Base-by-base conservation (phyloP, 2,329 filamentous ascomycete species). In the Knufia petricola region DNA sequence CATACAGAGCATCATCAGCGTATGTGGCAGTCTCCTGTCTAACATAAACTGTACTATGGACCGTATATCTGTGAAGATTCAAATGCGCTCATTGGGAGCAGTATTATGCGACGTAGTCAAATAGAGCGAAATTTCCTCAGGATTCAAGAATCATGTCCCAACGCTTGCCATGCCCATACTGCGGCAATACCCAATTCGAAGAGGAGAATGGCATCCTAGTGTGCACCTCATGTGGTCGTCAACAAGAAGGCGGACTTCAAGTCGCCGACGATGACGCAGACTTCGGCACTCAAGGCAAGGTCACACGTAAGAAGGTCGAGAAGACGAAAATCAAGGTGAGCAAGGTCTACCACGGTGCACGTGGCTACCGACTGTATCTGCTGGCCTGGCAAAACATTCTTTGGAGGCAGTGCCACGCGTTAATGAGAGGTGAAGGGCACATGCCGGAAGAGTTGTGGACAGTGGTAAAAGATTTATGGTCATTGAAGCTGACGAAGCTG, bases 311-410 rank as follows among this genome's bases (percentile, higher is more conserved):
- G 58, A 77, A 79, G 63, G 82, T 77, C 54, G 77, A 79, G 59
- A 54, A 59, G 46, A 64, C 67, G 20, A 70, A 71, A 46, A 70
- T 77, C 59, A 77, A 71, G 41, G 68, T 74, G 40, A 71, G 71
- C 28, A 69, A 66, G 74, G 74, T 66, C 50, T 72, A 73, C 58
- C 44, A 70, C 64, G 89, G 89, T 36, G 71, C 77, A 40, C 75
- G 79, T 46, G 90, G 84, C 12, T 79, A 81, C 55, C 79, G 84
- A 54, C 76, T 95, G 20, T 95, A 86, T 63, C 72, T 96, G 30
- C 84, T 94, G 62, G 84, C 80, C 54, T 77, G 94, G 51, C 90
- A 96, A 65, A 71, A 95, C 26, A 76, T 96, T 41, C 69, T 98
- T 23, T 81, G 88, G 63, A 86, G 84, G 61, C 90, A 96, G 69